Evolutionary conservation across 2,329 filamentous ascomycete genomes (phyloP), one percentile per base, ranked within the genome.

Genomic region (Didymella lethalis): DNA sequence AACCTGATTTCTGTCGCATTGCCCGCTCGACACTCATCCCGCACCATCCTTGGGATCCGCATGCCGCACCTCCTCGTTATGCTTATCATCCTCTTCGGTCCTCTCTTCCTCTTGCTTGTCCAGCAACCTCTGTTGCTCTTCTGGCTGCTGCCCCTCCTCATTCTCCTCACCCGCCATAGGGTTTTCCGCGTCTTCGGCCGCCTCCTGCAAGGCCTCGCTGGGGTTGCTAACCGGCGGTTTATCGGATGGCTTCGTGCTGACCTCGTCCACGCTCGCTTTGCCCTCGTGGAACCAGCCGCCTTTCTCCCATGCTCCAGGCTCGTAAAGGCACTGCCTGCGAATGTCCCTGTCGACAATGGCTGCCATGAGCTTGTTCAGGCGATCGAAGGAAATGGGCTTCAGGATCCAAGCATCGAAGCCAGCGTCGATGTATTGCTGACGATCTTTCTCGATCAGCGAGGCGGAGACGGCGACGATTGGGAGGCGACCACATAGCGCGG

Each of bases 341-440:
- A 83, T 78, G 0, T 84, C 77, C 0, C 84, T 79, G 45, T 91
- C 84, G 2, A 86, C 82, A 38, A 95, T 90, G 1, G 91, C 92
- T 0, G 80, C 76, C 54, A 96, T 82, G 7, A 96, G 81, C 23
- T 84, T 82, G 58, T 86, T 86, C 0, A 96, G 81, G 8, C 92
- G 84, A 65, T 87, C 86, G 72, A 96, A 96, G 60, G 94, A 88
- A 44, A 96, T 90, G 0, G 92, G 92, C 70, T 96, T 96, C 57
- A 96, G 80, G 26, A 97, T 93, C 92, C 92, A 96, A 25, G 90
- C 93, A 65, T 96, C 92, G 65, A 96, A 96, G 0, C 93, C 93
- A 7, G 88, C 87, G 44, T 90, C 83, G 43, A 92, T 85, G 65
- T 96, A 97, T 0, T 78, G 84, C 40, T 88, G 81, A 49, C 81